Conservation (phyloP, 75 land plant genomes). For the Pinus taeda region DNA sequence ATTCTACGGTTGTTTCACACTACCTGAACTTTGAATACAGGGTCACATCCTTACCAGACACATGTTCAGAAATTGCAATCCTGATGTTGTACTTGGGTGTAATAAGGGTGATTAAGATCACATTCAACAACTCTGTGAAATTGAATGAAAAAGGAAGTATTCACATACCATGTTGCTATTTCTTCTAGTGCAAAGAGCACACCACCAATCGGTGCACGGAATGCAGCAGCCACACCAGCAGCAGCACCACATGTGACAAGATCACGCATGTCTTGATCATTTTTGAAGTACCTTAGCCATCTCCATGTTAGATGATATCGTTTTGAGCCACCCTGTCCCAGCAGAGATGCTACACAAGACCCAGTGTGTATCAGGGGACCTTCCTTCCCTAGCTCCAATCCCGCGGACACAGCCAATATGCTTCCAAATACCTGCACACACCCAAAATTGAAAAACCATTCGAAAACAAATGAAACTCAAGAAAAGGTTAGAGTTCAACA, state of each 20-base stretch:
- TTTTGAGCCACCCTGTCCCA: slow-evolving; percentile 80
- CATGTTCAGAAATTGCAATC: too few relatives aligned
- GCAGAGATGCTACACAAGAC: slow-evolving; percentile 52
- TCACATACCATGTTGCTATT: slow-evolving; percentile 57
- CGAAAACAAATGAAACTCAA: not conserved
- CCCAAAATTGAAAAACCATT: not conserved
- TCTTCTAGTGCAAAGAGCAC: slow-evolving; percentile 89
- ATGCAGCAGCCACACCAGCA: slow-evolving; percentile 87
- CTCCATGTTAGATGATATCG: slow-evolving; percentile 62
- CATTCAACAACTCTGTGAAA: too few relatives aligned
- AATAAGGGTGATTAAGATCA: too few relatives aligned
- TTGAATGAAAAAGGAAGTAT: too few relatives aligned
- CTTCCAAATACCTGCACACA: slow-evolving; percentile 69
- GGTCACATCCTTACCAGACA: not conserved
- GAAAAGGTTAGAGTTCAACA: not conserved
- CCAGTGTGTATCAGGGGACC: slow-evolving; percentile 93
- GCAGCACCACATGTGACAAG: slow-evolving; percentile 88
- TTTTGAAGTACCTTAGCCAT: slow-evolving; percentile 80
- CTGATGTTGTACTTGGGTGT: too few relatives aligned
- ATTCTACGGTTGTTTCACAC: not conserved
- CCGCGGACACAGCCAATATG: slow-evolving; percentile 79
- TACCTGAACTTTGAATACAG: not conserved
- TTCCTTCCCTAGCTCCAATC: slow-evolving; percentile 82
- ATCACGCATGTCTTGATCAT: slow-evolving; percentile 84
- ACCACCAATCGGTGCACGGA: slow-evolving; percentile 90